Base-by-base conservation (phyloP, 345 rosid species). In the Hibiscus syriacus region DNA sequence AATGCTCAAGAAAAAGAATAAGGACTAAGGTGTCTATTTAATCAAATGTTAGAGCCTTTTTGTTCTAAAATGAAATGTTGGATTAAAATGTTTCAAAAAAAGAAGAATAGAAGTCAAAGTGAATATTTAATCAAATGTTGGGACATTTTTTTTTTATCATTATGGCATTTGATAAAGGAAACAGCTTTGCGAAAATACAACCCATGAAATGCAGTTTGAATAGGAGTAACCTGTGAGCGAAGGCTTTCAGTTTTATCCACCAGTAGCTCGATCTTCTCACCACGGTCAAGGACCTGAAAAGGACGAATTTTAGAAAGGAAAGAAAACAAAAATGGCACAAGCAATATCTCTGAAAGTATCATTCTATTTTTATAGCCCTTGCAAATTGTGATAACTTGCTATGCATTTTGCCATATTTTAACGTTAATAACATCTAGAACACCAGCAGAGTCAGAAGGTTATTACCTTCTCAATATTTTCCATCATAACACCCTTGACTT, bases 401-500 rank as follows among this genome's bases (percentile, higher is more conserved):
- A 11, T 45, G 23, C 25, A 55, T 26, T 45, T 22, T 11, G n/a
- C 49, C 50, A 36, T 36, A 34, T 36, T 36, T 36, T 36, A 38
- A 38, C 41, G 2, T 38, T 38, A 38, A 38, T 12, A 8, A 38
- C 41, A 9, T 38, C 12, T 8, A 38, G 0, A 38, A 38, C 12
- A 38, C 10, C 0, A 8, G 41, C 41, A 38, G 41, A 38, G 11
- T 38, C 3, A 9, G 55, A 54, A 61, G 30, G 1, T 45, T 43
- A 45, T 6, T 73, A 88, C 99, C 99, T 92, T 94, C 76, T 91
- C 99, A 41, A 45, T 45, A 92, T 94, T 94, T 70, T 94, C 99
- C 99, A 94, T 87, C 99, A 94, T 94, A 12, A 92, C 98, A 72
- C 97, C 98, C 77, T 91, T 94, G 36, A 94, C 98, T 83, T 94